These are phyloP conservation scores for Fusarium neocosmosporiellum DNA, from an alignment of 2,329 filamentous ascomycete genomes.

Conservation along the genomic window DNA sequence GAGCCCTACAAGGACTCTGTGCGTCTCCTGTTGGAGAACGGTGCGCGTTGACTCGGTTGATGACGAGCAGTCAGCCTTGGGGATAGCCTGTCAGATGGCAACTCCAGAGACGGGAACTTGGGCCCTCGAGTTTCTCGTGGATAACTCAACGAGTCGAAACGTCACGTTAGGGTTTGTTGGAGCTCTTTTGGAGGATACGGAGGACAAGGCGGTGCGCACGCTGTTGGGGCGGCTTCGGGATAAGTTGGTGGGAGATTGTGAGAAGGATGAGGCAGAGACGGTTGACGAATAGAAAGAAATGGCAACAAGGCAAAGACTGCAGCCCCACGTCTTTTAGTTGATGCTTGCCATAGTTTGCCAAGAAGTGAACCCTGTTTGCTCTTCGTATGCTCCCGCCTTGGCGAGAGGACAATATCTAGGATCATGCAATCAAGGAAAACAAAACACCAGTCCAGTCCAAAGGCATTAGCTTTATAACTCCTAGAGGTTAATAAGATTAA, in stretches of 20 bases:
- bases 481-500: too few species aligned
- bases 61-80: background rate
- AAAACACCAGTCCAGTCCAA: too few species aligned
- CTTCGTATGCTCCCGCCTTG: background rate
- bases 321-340: background rate
- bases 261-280: background rate
- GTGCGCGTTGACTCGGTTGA: constrained; percentile 3
- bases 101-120: background rate
- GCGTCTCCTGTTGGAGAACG: background rate
- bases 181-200: background rate
- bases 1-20: background rate
- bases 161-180: background rate
- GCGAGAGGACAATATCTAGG: background rate
- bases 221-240: background rate
- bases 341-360: background rate
- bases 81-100: background rate
- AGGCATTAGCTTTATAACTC: too few species aligned
- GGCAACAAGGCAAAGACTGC: background rate
- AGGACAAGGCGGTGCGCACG: too few species aligned
- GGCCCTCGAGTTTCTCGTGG: constrained; percentile 5
- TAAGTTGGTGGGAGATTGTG: background rate
- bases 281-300: background rate
- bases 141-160: constrained; percentile 4
- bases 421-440: too few species aligned
- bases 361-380: background rate